Evolutionary conservation across 73 alveolate species (phyloP), one percentile per base, ranked within the genome.

Genomic region (Tetrahymena borealis): DNA sequence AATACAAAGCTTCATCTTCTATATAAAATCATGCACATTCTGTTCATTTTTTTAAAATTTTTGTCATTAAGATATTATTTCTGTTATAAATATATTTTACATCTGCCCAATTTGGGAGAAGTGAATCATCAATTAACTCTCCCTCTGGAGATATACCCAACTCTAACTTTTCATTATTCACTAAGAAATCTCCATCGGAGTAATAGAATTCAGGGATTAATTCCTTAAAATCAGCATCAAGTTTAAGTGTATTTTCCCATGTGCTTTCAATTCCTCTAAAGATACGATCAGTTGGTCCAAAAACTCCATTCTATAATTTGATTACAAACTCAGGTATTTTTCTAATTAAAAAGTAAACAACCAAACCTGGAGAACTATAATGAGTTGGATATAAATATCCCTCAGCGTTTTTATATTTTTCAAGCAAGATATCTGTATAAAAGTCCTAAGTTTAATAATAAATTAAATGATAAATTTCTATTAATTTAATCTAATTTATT

Each of bases 121-220:
- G 90, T 1, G 95, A 92, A 92, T 92, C 95, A 92, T 92, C 95
- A 35, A 92, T 92, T 7, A 92, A 39, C 39, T 95, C 96, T 7
- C 96, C 97, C 36, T 94, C 92, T 13, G 96, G 95, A 90, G 97
- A 95, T 18, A 96, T 90, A 2, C 98, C 99, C 41, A 98, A 95
- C 41, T 97, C 98, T 11, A 96, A 91, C 79, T 97, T 93, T 79
- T 96, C 96, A 36, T 90, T 78, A 94, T 98, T 98, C 33, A 95
- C 91, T 78, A 98, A 32, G 90, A 97, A 97, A 20, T 90, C 94
- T 15, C 98, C 95, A 97, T 97, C 96, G 96, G 98, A 42, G 98
- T 99, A 39, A 93, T 79, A 97, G 91, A 96, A 97, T 96, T 98
- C 99, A 5, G 99, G 99, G 78, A 96, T 96, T 42, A 98, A 94